Evolutionary conservation across 768 basidiomycete species (phyloP), one percentile per base, ranked within the genome.

Genomic region (Myochromella boudieri): DNA sequence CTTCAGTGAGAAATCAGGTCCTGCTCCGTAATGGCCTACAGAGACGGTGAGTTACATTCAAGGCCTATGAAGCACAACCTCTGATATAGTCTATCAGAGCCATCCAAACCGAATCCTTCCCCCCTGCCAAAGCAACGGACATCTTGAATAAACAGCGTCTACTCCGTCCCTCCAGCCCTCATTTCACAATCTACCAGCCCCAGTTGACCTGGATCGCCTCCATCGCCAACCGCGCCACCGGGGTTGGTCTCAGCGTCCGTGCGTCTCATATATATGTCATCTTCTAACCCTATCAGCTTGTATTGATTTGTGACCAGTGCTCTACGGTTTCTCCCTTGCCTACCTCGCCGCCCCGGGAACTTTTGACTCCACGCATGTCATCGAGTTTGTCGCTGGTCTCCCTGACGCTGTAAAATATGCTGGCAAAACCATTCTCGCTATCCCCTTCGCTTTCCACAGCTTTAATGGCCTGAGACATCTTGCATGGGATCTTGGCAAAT

Each of bases 161-260:
- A 40, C 73, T 74, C 39, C 87, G 97, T n/a, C 95, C 97, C 14
- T 88, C 79, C 52, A 90, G 87, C 59, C 97, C 97, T 7, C 95
- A 97, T 67, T 88, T 93, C 63, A 93, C 93, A 46, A 98, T 99
- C 69, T 99, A 99, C 72, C 87, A 95, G 61, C 89, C 87, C 1
- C 91, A 98, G 69, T 68, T 98, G 37, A 97, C 95, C 27, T 95
- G 91, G 91, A 11, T 90, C 44, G 77, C 69, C 4, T 97, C 93
- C 14, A 92, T 95, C 58, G 82, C 78, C 31, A 86, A 98, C 70
- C 88, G 97, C 64, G 66, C 78, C n/a, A 88, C 93, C 9, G 97
- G 95, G 49, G 78, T 68, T 6, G 90, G 74, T 8, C 78, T 99
- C 39, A 87, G 88, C 50, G 82, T 76, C 40, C 75, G 91, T 93